A percentile compares a stretch with the other conserved stretches of the same genome.
Conservation (phyloP, 768 basidiomycete species). For the Lyophyllum shimeji region DNA sequence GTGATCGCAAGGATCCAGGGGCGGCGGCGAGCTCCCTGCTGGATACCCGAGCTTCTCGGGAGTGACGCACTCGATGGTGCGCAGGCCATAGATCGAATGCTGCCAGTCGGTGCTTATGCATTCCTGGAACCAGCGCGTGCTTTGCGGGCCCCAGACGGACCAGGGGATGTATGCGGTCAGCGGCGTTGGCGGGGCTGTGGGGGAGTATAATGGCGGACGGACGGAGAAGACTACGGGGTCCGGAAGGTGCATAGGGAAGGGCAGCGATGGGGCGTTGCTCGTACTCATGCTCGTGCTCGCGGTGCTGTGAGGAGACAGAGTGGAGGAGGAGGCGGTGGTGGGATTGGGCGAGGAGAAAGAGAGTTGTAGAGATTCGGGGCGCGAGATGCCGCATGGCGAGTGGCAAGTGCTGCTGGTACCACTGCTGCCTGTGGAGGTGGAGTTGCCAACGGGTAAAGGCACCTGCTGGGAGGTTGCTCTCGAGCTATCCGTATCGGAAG, state of each 20-base stretch:
- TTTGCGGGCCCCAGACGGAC: constrained; percentile 50
- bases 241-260: not conserved
- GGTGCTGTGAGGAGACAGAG: too few species aligned
- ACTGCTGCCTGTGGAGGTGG: not conserved
- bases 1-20: too few species aligned
- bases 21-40: too few species aligned
- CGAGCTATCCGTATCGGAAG: not conserved
- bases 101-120: constrained; percentile 53
- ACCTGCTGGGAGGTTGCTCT: not conserved
- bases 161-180: constrained; percentile 27
- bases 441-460: not conserved
- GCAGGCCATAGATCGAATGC: constrained; percentile 50
- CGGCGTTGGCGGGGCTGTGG: not conserved
- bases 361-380: not conserved
- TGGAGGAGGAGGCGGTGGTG: not conserved
- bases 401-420: not conserved
- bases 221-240: not conserved
- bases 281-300: too few species aligned
- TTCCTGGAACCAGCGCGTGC: constrained; percentile 56
- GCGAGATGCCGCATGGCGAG: not conserved
- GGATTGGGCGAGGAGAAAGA: not conserved
- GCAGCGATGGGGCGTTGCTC: not conserved
- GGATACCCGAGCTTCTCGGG: not conserved
- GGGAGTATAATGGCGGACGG: not conserved
- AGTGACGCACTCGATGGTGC: constrained; percentile 45